Conservation (phyloP, 148 eudicot species). For the Vaccinium myrtillus region DNA sequence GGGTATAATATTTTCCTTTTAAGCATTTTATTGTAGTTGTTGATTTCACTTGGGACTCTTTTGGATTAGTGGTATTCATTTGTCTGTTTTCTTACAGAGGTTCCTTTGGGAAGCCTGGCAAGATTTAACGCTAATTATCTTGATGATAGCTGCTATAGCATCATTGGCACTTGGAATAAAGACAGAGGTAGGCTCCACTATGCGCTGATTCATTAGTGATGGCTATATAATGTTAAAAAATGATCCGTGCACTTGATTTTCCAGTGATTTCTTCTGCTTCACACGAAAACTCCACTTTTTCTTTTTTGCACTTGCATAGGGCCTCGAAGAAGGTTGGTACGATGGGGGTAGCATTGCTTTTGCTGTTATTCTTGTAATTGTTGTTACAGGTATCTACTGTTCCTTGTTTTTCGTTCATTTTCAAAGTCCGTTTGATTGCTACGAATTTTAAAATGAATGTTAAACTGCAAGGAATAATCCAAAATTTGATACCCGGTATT, state of each 20-base stretch:
- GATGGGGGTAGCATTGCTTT: conserved; percentile 97
- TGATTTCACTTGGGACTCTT: not conserved
- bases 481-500: not conserved
- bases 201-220: conserved; percentile 1
- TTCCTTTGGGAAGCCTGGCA: conserved; percentile 96
- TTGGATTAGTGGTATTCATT: not conserved
- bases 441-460: too few species aligned
- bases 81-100: conserved; percentile 39
- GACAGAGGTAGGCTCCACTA: conserved; percentile 58
- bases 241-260: not conserved
- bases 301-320: conserved; percentile 36
- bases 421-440: not conserved
- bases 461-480: not conserved
- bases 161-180: conserved; percentile 80
- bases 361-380: conserved; percentile 84
- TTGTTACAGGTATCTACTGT: conserved; percentile 63
- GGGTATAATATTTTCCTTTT: conserved; percentile 35
- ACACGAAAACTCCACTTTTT: not conserved
- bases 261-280: not conserved
- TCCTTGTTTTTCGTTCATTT: not conserved
- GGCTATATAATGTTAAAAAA: not conserved
- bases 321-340: conserved; percentile 80
- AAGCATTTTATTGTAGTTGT: not conserved
- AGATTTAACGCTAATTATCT: conserved; percentile 84
- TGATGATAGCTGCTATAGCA: conserved; percentile 71